A percentile compares a stretch with the other conserved stretches of the same genome.
phyloP scores from a whole-genome alignment of 1,284 basidiomycete genomes.

The Fistulina hepatica region DNA sequence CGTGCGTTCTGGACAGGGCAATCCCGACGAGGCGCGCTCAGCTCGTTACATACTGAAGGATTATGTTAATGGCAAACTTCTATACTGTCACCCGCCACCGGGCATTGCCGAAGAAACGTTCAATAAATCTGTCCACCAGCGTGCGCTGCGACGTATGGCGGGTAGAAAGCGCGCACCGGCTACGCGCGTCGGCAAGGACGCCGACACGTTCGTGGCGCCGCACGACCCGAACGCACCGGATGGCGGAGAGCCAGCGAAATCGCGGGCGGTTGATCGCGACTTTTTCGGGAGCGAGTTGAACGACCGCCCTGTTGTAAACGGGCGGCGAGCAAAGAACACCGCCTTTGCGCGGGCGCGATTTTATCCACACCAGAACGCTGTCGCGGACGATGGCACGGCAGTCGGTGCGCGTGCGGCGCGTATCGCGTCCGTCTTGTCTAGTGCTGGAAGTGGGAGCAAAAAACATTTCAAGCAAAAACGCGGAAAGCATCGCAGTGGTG shows the following conservation, averaged over 20 bases:
- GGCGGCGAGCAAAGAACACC: conserved; percentile 41
- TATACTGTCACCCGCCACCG: conserved; percentile 87
- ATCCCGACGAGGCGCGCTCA: conserved; percentile 92
- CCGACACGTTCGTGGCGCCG: conserved; percentile 64
- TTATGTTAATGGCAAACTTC: conserved; percentile 90
- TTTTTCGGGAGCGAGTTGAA: conserved; percentile 70
- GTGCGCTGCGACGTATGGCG: conserved; percentile 46
- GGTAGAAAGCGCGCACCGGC: conserved; percentile 79
- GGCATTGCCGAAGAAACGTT: conserved; percentile 59
- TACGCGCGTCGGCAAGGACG: conserved; percentile 73
- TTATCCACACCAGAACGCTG: conserved; percentile 74
- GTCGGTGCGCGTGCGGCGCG: conserved; percentile 38
- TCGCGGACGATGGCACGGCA: conserved; percentile 66
- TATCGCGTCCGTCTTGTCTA: conserved; percentile 36
- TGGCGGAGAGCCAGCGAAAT: conserved; percentile 33
- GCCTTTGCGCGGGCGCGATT: conserved; percentile 51
- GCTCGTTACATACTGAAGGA: conserved; percentile 94
- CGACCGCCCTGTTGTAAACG: conserved; percentile 54
- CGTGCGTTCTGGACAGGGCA: conserved; percentile 89
- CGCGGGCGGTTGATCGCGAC: conserved; percentile 64
- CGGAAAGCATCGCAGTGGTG: conserved; percentile 81
- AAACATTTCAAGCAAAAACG: conserved; percentile 81
- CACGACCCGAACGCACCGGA: conserved; percentile 16
- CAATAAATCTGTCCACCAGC: conserved; percentile 64
- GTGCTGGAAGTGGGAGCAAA: conserved; percentile 58